A percentile compares a stretch with the other conserved stretches of the same genome.
Evolutionary conservation across 208 protist genomes (phyloP).

Genomic region (Naegleria fowleri): DNA sequence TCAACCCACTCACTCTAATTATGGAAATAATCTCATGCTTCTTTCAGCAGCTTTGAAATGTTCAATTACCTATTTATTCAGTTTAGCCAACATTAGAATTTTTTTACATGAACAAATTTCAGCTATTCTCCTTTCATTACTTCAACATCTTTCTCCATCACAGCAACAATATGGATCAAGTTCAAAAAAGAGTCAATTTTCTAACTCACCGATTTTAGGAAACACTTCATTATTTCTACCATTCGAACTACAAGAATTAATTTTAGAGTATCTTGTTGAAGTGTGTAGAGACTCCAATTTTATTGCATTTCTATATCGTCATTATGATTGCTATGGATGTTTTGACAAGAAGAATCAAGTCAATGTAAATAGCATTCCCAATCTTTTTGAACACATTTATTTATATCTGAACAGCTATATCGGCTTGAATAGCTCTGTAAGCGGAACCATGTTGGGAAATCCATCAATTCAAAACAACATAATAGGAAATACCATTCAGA

Average conservation of each 20-base stretch:
- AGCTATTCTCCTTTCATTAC: neutral
- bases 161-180: neutral
- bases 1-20: neutral
- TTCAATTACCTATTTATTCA: neutral
- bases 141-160: neutral
- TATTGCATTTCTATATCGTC: neutral
- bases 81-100: neutral
- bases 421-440: neutral
- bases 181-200: neutral
- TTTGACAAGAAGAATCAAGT: neutral
- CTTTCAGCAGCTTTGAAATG: neutral
- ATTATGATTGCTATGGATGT: neutral
- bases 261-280: constrained; percentile 14
- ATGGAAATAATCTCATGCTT: neutral
- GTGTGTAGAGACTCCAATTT: neutral
- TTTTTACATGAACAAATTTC: neutral
- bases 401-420: neutral
- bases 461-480: neutral
- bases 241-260: constrained; percentile 5
- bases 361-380: neutral
- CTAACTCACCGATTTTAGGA: neutral
- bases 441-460: neutral
- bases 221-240: neutral
- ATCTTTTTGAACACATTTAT: neutral
- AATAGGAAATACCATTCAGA: neutral